A percentile compares a stretch with the other conserved stretches of the same genome.
phyloP scores from a whole-genome alignment of 768 basidiomycete genomes.

The Lentinus brumalis region DNA sequence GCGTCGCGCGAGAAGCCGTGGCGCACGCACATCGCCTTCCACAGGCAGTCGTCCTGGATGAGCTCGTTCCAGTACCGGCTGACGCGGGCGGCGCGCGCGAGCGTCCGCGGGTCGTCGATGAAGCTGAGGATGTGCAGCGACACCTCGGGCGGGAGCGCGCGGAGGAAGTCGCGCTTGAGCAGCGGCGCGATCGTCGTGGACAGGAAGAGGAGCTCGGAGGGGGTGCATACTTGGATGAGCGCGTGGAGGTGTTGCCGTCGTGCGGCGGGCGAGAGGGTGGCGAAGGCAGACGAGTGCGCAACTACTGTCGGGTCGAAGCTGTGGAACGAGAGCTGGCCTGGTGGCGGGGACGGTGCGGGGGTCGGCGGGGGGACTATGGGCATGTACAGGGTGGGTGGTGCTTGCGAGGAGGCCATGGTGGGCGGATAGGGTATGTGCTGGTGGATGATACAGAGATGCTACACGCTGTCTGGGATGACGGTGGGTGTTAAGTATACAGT shows the following conservation, averaged over 20 bases:
- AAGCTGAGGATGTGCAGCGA: slow-evolving; percentile 74
- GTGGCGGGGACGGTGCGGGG: slow-evolving; percentile 60
- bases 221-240: slow-evolving; percentile 55
- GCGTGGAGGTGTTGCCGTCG: slow-evolving; percentile 55
- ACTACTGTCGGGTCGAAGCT: slow-evolving; percentile 11
- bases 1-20: slow-evolving; percentile 49
- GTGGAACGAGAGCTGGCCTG: slow-evolving; percentile 25
- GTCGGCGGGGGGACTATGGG: slow-evolving; percentile 61
- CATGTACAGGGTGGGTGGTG: slow-evolving; percentile 45
- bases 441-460: neutral
- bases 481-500: neutral
- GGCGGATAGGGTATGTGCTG: neutral
- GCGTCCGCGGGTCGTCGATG: slow-evolving; percentile 72
- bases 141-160: slow-evolving; percentile 56
- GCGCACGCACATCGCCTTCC: slow-evolving; percentile 72
- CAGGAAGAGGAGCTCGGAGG: slow-evolving; percentile 65
- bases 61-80: slow-evolving; percentile 72
- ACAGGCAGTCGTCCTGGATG: slow-evolving; percentile 73
- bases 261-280: slow-evolving; percentile 38
- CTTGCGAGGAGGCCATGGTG: slow-evolving; percentile 12
- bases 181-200: slow-evolving; percentile 64
- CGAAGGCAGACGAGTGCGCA: slow-evolving; percentile 30
- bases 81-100: slow-evolving; percentile 70
- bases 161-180: slow-evolving; percentile 62
- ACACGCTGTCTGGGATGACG: neutral